A percentile compares a stretch with the other conserved stretches of the same genome.
Conservation (phyloP, 768 basidiomycete genomes). For the Leccinum disarticulatum region DNA sequence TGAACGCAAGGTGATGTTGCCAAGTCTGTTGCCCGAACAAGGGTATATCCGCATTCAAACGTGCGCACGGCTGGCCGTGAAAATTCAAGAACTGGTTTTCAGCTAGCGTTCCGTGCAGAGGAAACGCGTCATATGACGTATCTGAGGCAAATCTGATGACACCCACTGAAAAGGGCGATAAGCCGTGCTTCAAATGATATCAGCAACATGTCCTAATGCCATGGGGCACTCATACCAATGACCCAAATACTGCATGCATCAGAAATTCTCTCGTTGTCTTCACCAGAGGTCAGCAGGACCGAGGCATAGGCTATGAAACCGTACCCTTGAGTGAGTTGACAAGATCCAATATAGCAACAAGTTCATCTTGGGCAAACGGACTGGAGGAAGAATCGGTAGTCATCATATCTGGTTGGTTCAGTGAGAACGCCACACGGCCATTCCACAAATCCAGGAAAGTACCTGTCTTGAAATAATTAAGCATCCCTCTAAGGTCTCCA, state of each 20-base stretch:
- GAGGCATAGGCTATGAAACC: background rate
- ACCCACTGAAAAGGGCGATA: constrained; percentile 15
- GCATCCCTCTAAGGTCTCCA: constrained; percentile 15
- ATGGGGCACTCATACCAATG: constrained; percentile 8
- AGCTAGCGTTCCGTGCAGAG: background rate
- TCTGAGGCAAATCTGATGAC: background rate
- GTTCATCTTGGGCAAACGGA: constrained; percentile 14
- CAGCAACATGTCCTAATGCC: background rate
- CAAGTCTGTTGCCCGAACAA: constrained; percentile 10
- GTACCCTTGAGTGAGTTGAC: constrained; percentile 16
- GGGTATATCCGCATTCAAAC: constrained; percentile 10
- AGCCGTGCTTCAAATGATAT: constrained; percentile 11
- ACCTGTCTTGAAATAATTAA: constrained; percentile 17
- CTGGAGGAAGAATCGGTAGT: constrained; percentile 20
- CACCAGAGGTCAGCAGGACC: background rate
- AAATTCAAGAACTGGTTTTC: constrained; percentile 18
- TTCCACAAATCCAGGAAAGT: background rate
- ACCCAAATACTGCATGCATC: constrained; percentile 12
- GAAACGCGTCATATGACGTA: background rate
- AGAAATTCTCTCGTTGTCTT: constrained; percentile 2
- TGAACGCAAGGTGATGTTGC: background rate
- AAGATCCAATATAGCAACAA: constrained; percentile 13
- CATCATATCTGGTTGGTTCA: constrained; percentile 6
- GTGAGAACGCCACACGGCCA: background rate
- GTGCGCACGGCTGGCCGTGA: constrained; percentile 12